Evolutionary conservation across 129 eudicot species (phyloP).

Genomic region (Oenanthe sinensis): DNA sequence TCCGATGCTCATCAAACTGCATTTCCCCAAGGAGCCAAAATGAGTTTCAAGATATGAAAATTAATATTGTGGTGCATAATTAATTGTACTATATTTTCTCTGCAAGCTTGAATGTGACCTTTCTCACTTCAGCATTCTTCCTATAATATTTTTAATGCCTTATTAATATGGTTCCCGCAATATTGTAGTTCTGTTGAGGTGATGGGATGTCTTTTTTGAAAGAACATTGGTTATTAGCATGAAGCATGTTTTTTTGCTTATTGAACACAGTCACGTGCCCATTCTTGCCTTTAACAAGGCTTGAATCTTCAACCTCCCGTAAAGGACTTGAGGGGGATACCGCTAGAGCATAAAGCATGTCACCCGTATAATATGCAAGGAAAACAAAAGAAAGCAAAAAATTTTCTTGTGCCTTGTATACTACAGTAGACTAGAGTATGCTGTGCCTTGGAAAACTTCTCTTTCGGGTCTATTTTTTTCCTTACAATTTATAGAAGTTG

Average conservation of each 20-base stretch:
- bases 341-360: neutral
- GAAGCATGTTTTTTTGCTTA: neutral
- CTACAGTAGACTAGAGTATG: neutral
- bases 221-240: neutral
- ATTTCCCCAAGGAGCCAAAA: constrained; percentile 70
- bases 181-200: neutral
- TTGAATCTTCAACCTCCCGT: too few species aligned
- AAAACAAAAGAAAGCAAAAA: neutral
- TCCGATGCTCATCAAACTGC: constrained; percentile 76
- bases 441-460: neutral
- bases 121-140: neutral
- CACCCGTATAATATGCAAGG: neutral
- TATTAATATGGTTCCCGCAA: neutral
- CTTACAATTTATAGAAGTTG: neutral
- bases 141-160: neutral
- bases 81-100: neutral
- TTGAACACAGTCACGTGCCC: neutral
- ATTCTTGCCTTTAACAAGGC: neutral
- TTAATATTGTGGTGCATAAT: neutral
- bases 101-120: neutral
- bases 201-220: neutral
- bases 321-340: neutral
- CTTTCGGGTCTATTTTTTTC: neutral
- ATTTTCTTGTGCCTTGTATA: neutral
- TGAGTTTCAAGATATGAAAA: constrained; percentile 19